Evolutionary conservation across 768 basidiomycete genomes (phyloP).

Genomic region (Crepidotus variabilis): DNA sequence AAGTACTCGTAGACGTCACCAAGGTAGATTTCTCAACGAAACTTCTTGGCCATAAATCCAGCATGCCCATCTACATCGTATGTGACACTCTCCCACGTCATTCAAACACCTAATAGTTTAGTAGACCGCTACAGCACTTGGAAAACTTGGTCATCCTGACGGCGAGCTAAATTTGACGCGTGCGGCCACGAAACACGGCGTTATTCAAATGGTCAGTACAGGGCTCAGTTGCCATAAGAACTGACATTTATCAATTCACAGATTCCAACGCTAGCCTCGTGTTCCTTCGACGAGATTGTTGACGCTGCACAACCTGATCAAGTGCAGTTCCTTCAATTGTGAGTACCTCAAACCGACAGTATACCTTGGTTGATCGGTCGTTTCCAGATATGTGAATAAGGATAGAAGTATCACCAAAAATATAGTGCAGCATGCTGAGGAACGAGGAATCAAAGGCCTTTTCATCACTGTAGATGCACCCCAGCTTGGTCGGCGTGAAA

Average conservation of each 20-base stretch:
- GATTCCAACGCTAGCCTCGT: constrained; percentile 95
- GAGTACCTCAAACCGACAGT: constrained; percentile 15
- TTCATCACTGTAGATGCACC: constrained; percentile 99
- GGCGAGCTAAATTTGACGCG: constrained; percentile 90
- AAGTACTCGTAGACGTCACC: constrained; percentile 79
- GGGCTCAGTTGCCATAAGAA: constrained; percentile 21
- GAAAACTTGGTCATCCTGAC: constrained; percentile 96
- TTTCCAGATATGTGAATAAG: constrained; percentile 80
- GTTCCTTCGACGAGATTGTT: constrained; percentile 94
- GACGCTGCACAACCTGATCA: constrained; percentile 79
- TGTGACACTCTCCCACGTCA: neutral
- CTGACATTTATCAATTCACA: constrained; percentile 3
- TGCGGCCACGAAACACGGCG: constrained; percentile 70
- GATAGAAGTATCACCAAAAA: constrained; percentile 82
- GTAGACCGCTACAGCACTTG: constrained; percentile 74
- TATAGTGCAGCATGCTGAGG: constrained; percentile 87
- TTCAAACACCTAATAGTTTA: neutral
- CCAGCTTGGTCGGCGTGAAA: constrained; percentile 90
- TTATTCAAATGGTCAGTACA: constrained; percentile 45
- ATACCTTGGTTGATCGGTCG: neutral
- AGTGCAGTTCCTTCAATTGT: constrained; percentile 84
- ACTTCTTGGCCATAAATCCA: constrained; percentile 62
- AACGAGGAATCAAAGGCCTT: constrained; percentile 84
- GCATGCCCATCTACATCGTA: constrained; percentile 47
- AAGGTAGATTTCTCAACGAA: constrained; percentile 82